Percentiles rank a stretch among this genome's conserved stretches.
Evolutionary conservation across 495 filamentous ascomycete genomes (phyloP).

Genomic region (Penicillium bialowiezense): DNA sequence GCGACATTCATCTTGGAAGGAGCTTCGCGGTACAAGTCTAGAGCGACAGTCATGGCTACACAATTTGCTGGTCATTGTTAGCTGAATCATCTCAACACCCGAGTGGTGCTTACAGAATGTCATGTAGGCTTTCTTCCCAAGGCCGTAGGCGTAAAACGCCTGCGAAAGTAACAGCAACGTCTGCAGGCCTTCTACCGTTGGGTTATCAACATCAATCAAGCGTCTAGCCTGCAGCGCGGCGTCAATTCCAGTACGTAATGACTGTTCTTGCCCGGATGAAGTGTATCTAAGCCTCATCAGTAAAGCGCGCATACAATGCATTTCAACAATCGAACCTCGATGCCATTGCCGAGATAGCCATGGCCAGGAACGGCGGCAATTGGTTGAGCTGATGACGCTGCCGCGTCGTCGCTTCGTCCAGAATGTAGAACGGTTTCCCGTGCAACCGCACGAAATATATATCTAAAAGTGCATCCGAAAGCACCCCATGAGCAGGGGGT

Average conservation of each 20-base stretch:
- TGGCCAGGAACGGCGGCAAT: conserved; percentile 58
- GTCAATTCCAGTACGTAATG: conserved; percentile 58
- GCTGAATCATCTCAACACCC: neutral
- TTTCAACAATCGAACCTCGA: conserved; percentile 51
- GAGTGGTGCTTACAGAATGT: conserved; percentile 57
- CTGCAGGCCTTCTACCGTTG: conserved; percentile 72
- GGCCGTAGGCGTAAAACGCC: conserved; percentile 71
- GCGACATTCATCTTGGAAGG: conserved; percentile 55
- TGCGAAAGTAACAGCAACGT: conserved; percentile 71
- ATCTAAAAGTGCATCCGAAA: conserved; percentile 64
- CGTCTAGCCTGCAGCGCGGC: conserved; percentile 63
- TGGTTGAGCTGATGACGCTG: conserved; percentile 65
- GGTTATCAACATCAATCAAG: conserved; percentile 74
- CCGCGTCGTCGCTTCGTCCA: conserved; percentile 69
- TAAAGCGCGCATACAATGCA: neutral
- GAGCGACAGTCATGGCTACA: conserved; percentile 74
- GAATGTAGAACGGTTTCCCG: conserved; percentile 72
- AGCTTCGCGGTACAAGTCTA: conserved; percentile 72
- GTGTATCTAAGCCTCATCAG: conserved; percentile 49
- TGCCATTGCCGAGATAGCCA: conserved; percentile 73
- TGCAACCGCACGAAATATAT: conserved; percentile 74
- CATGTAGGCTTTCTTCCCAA: conserved; percentile 85
- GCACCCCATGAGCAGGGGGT: conserved; percentile 32
- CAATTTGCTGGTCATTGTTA: conserved; percentile 57
- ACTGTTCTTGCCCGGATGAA: conserved; percentile 56